phyloP scores from a whole-genome alignment of 2,329 filamentous ascomycete species.

The Talaromyces sp. region DNA sequence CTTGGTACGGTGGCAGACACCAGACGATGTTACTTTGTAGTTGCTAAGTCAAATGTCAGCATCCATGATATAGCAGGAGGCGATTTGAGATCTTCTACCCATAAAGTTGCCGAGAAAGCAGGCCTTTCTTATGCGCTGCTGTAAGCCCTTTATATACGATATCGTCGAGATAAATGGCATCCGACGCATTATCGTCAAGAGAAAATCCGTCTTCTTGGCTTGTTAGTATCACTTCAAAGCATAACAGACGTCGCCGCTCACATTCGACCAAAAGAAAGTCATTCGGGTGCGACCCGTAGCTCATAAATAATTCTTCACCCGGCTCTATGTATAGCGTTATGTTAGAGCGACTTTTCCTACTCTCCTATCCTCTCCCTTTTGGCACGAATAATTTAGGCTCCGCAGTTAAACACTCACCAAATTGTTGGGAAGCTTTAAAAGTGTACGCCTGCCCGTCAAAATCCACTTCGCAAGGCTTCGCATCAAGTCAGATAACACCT shows the following conservation, averaged over 20 bases:
- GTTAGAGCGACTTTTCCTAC: not conserved
- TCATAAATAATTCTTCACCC: slow-evolving; percentile 46
- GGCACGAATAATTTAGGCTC: not conserved
- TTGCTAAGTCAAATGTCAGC: slow-evolving; percentile 31
- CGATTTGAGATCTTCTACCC: slow-evolving; percentile 29
- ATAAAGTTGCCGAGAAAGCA: slow-evolving; percentile 39
- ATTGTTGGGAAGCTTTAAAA: slow-evolving; percentile 36
- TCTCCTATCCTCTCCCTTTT: not conserved
- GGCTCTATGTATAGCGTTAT: slow-evolving; percentile 25
- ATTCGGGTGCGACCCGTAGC: slow-evolving; percentile 45
- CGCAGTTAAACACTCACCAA: not conserved
- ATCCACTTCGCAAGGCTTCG: slow-evolving; percentile 37
- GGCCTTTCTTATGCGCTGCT: slow-evolving; percentile 31
- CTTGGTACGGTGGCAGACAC: slow-evolving; percentile 45
- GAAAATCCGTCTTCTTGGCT: slow-evolving; percentile 41
- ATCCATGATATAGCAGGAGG: not conserved
- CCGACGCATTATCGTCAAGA: slow-evolving; percentile 40
- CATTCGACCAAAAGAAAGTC: slow-evolving; percentile 46
- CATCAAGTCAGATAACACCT: not conserved
- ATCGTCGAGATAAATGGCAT: slow-evolving; percentile 43
- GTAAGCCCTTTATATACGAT: slow-evolving; percentile 37
- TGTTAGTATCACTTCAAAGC: not conserved
- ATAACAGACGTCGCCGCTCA: slow-evolving; percentile 25
- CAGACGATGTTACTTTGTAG: slow-evolving; percentile 38
- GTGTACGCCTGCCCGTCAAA: slow-evolving; percentile 38